Base-by-base conservation (phyloP, 305 asterid genomes). In the Solanum hybrid region DNA sequence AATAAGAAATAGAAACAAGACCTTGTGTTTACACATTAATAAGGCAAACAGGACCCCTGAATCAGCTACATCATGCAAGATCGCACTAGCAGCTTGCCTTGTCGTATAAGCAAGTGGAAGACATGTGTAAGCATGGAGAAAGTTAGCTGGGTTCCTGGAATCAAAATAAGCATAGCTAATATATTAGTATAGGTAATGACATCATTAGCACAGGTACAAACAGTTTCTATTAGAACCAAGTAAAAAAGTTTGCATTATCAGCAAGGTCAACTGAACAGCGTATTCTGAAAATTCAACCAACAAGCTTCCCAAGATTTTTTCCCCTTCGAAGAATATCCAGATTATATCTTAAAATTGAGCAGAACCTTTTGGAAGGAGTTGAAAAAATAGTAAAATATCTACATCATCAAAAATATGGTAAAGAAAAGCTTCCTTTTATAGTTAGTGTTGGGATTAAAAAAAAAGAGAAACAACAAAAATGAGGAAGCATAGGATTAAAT, bases 1-100 rank as follows among this genome's bases (percentile, higher is more conserved):
- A 87, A 79, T 5, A 79, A 66, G 22, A 88, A 35, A 34, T 31
- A 78, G 87, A 89, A 35, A 86, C 38, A 87, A 79, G 92, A 98
- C 99, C 99, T 97, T 98, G 90, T 97, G 95, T 93, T 94, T 98
- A 91, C 99, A 97, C 99, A 98, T 96, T 90, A 98, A 91, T 86
- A 98, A 95, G 85, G 99, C 95, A 93, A 95, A 98, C 51, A 95
- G 88, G 92, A 98, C 96, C 88, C 98, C 99, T 87, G 99, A 95
- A 89, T 95, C 96, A 89, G 98, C 96, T 89, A 97, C 94, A 91
- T 98, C 99, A 91, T 94, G 99, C 93, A 97, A 92, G 94, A 98
- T 93, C 89, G 98, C 95, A 90, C 99, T 95, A 79, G 98, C 98
- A 90, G 99, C 97, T 93, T 96, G 99, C 91, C 99, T 98, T 90